Conservation (phyloP, 805 yeast genomes). For the Hanseniaspora jakobsenii region DNA sequence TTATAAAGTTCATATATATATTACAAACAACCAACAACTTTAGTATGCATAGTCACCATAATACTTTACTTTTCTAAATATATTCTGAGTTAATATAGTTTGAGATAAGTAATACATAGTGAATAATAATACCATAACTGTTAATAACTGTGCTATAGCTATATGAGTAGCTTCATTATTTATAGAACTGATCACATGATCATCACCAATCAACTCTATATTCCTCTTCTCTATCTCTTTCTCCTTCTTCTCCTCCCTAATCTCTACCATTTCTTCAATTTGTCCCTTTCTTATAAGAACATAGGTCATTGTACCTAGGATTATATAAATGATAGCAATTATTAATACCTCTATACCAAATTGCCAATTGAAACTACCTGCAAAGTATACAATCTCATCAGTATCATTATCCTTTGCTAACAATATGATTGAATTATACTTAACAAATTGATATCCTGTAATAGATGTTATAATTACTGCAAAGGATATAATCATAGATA, state of each 20-base stretch:
- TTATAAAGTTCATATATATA: no score
- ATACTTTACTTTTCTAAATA: not conserved
- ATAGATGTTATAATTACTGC: slow-evolving; percentile 31
- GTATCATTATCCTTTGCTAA: slow-evolving; percentile 38
- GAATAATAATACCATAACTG: not conserved
- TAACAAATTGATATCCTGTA: slow-evolving; percentile 55
- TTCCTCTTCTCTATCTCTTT: not conserved
- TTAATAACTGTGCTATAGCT: not conserved
- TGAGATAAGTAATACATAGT: slow-evolving; percentile 1
- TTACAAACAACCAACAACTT: no score
- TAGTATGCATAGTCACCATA: slow-evolving; percentile 4
- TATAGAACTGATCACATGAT: no score
- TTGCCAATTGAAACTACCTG: slow-evolving; percentile 58
- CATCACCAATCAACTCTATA: no score
- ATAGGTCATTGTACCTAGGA: slow-evolving; percentile 34
- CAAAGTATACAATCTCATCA: slow-evolving; percentile 42
- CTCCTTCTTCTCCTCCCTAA: not conserved
- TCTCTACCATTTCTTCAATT: no score
- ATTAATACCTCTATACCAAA: slow-evolving; percentile 56
- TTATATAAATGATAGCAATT: slow-evolving; percentile 39
- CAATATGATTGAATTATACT: slow-evolving; percentile 51
- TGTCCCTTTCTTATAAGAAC: slow-evolving; percentile 34
- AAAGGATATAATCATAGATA: slow-evolving; percentile 18
- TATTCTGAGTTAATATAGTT: not conserved
- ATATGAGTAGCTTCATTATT: no score